Conservation (phyloP, 108 stramenopile species). For the Pseudonitzschia delicatissima region DNA sequence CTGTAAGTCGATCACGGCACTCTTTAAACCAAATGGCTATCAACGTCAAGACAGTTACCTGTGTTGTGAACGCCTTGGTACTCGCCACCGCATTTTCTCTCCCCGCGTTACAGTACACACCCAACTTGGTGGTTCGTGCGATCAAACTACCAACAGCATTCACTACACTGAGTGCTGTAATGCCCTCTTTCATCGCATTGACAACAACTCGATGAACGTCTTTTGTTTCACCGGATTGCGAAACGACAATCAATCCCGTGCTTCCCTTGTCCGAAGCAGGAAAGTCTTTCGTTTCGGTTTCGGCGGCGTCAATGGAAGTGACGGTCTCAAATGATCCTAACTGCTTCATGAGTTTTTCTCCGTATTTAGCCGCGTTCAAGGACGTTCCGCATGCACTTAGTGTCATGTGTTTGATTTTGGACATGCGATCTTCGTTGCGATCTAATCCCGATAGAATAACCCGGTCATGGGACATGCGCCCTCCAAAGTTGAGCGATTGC, state of each 20-base stretch:
- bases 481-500: slow-evolving; percentile 89
- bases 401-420: slow-evolving; percentile 79
- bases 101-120: slow-evolving; percentile 99
- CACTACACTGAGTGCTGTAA: slow-evolving; percentile 91
- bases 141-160: slow-evolving; percentile 98
- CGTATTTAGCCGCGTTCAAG: slow-evolving; percentile 92
- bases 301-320: slow-evolving; percentile 88
- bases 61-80: slow-evolving; percentile 99
- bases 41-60: slow-evolving; percentile 96
- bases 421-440: slow-evolving; percentile 59
- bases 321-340: slow-evolving; percentile 93
- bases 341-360: slow-evolving; percentile 96
- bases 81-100: slow-evolving; percentile 99
- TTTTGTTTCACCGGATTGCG: slow-evolving; percentile 98
- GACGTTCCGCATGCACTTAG: slow-evolving; percentile 96
- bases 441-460: slow-evolving; percentile 90
- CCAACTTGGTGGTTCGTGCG: slow-evolving; percentile 94
- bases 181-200: slow-evolving; percentile 78
- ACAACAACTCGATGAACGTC: slow-evolving; percentile 92
- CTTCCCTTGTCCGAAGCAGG: slow-evolving; percentile 44
- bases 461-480: slow-evolving; percentile 63
- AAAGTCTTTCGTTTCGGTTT: slow-evolving; percentile 85
- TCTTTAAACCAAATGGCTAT: slow-evolving; percentile 96
- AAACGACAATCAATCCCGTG: slow-evolving; percentile 90
- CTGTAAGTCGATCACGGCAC: slow-evolving; percentile 66